Evolutionary conservation across 169 alveolate species (phyloP).

Genomic region (Plasmodium vinckei): DNA sequence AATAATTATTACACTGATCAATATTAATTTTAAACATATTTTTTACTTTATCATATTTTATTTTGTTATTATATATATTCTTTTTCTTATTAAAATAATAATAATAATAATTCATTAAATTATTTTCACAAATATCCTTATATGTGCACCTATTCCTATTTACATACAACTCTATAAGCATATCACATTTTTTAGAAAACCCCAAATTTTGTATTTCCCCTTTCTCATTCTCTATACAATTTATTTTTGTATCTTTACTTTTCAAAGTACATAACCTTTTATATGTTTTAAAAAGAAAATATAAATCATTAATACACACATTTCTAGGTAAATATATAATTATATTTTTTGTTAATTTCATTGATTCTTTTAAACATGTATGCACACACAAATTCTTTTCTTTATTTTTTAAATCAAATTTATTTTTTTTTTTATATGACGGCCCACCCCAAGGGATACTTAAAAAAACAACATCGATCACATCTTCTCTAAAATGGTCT

Average conservation of each 20-base stretch:
- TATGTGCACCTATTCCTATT: conserved; percentile 31
- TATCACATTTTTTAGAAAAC: neutral
- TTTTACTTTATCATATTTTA: neutral
- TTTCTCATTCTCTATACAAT: neutral
- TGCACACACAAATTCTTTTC: conserved; percentile 20
- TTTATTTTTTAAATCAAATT: conserved; percentile 9
- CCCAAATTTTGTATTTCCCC: neutral
- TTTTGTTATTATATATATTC: conserved; percentile 18
- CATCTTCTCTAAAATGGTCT: conserved; percentile 30
- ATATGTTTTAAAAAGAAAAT: conserved; percentile 8
- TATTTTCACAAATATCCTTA: conserved; percentile 1
- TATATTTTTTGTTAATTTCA: conserved; percentile 39
- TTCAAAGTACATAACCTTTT: neutral
- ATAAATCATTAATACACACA: conserved; percentile 52
- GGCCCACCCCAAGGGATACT: conserved; percentile 75
- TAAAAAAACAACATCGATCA: conserved; percentile 41
- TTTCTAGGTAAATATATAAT: conserved; percentile 63
- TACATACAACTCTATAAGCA: conserved; percentile 41
- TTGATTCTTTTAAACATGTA: conserved; percentile 33
- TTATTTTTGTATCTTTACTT: neutral
- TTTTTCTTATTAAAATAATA: conserved; percentile 34
- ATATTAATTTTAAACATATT: conserved; percentile 33
- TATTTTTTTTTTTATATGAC: conserved; percentile 30
- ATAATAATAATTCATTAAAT: conserved; percentile 21
- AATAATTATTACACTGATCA: conserved; percentile 47